These are phyloP conservation scores for Boletales sp. DNA, from an alignment of 768 basidiomycete genomes.

Conservation along the genomic window DNA sequence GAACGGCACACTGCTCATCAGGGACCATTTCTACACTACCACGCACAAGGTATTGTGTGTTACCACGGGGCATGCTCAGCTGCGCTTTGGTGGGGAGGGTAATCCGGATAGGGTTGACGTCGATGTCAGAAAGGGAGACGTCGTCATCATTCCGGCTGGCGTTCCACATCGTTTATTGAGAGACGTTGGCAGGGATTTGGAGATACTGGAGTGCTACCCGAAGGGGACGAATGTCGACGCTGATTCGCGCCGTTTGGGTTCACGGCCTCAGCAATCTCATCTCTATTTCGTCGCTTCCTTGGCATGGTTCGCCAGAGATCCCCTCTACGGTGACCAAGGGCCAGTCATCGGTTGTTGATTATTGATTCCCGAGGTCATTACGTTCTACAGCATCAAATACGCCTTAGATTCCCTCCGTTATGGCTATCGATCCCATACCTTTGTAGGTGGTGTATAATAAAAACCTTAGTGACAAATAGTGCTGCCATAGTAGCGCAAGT, in stretches of 20 bases:
- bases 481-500: too few species aligned
- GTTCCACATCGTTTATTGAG: slow-evolving; percentile 36
- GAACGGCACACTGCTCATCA: slow-evolving; percentile 41
- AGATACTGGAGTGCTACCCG: slow-evolving; percentile 42
- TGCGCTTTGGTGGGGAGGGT: slow-evolving; percentile 40
- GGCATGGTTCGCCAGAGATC: slow-evolving; percentile 38
- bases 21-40: slow-evolving; percentile 42
- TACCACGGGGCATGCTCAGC: slow-evolving; percentile 28
- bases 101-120: slow-evolving; percentile 31
- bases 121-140: slow-evolving; percentile 36
- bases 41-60: slow-evolving; percentile 41
- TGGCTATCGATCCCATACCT: too few species aligned
- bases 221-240: slow-evolving; percentile 36
- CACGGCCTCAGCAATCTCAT: slow-evolving; percentile 1
- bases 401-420: too few species aligned
- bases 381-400: too few species aligned
- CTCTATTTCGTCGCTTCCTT: slow-evolving; percentile 9
- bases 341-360: slow-evolving; percentile 24
- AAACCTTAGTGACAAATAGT: too few species aligned
- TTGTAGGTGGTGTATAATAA: too few species aligned
- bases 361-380: too few species aligned
- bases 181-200: slow-evolving; percentile 28
- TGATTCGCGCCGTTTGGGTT: slow-evolving; percentile 5
- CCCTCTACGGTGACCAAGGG: slow-evolving; percentile 38
- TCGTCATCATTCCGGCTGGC: slow-evolving; percentile 40